These are phyloP conservation scores for Trichophyton simii DNA, from an alignment of 2,329 filamentous ascomycete genomes.

Conservation along the genomic window DNA sequence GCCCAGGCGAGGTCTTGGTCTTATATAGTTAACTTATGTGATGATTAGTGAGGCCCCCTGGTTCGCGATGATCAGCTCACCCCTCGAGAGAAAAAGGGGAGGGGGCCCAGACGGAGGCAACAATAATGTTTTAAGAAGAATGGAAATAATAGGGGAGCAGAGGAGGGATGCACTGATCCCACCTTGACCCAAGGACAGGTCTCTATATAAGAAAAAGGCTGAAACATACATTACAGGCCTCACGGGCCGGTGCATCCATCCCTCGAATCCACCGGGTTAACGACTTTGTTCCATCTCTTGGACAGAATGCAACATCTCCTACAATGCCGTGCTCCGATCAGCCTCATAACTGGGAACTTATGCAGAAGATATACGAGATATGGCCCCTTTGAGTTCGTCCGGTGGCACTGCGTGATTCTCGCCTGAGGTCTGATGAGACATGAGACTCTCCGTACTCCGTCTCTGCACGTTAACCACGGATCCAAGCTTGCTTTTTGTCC, in stretches of 20 bases:
- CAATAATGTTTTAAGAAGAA: neutral
- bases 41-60: neutral
- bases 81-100: neutral
- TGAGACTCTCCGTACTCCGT: neutral
- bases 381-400: neutral
- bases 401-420: neutral
- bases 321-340: neutral
- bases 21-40: neutral
- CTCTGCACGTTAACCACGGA: neutral
- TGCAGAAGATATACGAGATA: slow-evolving; percentile 1
- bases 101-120: neutral
- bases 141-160: neutral
- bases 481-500: neutral
- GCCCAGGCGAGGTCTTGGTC: neutral
- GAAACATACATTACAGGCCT: neutral
- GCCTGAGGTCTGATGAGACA: neutral
- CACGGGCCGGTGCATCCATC: neutral
- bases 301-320: neutral
- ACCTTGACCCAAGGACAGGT: neutral
- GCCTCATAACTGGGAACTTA: neutral
- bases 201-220: neutral
- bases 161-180: neutral
- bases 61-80: neutral
- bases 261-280: neutral
- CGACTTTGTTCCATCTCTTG: neutral